phyloP scores from a whole-genome alignment of 176 grass and related monocot genomes.

The Ampelocalamus luodianensis region DNA sequence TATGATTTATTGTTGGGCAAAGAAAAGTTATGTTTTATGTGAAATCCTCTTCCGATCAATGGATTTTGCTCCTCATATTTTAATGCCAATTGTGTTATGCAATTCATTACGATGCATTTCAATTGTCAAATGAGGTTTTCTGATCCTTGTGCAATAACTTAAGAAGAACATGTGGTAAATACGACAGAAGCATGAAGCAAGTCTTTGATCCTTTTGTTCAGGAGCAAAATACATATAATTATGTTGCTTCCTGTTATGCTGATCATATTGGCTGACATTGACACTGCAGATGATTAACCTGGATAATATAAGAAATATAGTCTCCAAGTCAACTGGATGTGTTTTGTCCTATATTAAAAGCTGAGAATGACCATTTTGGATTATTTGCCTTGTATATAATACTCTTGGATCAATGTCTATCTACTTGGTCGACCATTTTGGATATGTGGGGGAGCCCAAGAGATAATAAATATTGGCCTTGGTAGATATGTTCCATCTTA shows the following conservation, averaged over 20 bases:
- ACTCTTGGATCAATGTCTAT: constrained; percentile 28
- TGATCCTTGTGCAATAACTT: constrained; percentile 1
- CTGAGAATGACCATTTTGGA: constrained; percentile 20
- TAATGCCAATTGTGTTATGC: neutral
- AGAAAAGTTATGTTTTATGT: neutral
- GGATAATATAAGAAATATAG: constrained; percentile 42
- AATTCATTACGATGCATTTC: constrained; percentile 24
- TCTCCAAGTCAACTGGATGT: constrained; percentile 40
- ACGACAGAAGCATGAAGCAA: neutral
- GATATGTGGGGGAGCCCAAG: constrained; percentile 8
- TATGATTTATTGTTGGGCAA: neutral
- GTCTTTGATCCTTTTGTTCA: constrained; percentile 12
- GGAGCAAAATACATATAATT: constrained; percentile 27
- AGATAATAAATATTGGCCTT: neutral
- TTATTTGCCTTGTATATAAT: neutral
- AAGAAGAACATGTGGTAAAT: constrained; percentile 23
- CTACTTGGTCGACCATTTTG: constrained; percentile 22
- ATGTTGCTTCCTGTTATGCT: constrained; percentile 27
- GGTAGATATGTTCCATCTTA: neutral
- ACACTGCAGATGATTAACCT: constrained; percentile 37
- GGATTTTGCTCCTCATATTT: neutral
- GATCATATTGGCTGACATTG: constrained; percentile 38
- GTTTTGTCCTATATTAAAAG: constrained; percentile 44
- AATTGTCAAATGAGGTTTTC: constrained; percentile 10
- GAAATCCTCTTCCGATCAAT: neutral